phyloP scores from a whole-genome alignment of 305 asterid species.

The Lippia alba region DNA sequence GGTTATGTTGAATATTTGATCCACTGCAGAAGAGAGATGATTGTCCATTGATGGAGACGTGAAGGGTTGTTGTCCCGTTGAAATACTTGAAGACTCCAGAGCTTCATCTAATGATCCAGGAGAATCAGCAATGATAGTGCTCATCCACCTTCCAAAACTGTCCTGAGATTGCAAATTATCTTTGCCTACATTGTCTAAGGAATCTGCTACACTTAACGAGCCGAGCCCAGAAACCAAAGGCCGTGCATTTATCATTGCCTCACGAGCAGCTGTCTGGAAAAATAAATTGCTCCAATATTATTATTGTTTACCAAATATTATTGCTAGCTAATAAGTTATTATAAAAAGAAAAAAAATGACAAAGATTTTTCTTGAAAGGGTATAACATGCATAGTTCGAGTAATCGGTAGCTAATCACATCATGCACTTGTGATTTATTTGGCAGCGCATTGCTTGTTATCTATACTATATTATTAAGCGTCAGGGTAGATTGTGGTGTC shows the following conservation, averaged over 20 bases:
- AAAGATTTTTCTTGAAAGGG: slow-evolving; percentile 11
- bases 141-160: slow-evolving; percentile 64
- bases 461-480: too few relatives aligned
- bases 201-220: slow-evolving; percentile 27
- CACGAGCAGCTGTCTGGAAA: slow-evolving; percentile 33
- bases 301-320: slow-evolving; percentile 13
- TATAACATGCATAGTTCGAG: neutral
- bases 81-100: slow-evolving; percentile 45
- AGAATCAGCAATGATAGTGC: slow-evolving; percentile 50
- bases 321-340: slow-evolving; percentile 3
- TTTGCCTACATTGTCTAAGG: slow-evolving; percentile 35
- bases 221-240: slow-evolving; percentile 33
- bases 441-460: too few relatives aligned
- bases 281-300: slow-evolving; percentile 13
- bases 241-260: slow-evolving; percentile 33
- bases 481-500: too few relatives aligned
- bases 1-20: slow-evolving; percentile 55
- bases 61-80: slow-evolving; percentile 45
- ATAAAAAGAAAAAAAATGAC: slow-evolving; percentile 1
- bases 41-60: slow-evolving; percentile 38
- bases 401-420: neutral
- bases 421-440: neutral
- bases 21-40: slow-evolving; percentile 37
- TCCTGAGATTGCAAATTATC: slow-evolving; percentile 51
- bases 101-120: slow-evolving; percentile 45